phyloP scores from a whole-genome alignment of 441 rosid species.

The Adansonia madagascariensis region DNA sequence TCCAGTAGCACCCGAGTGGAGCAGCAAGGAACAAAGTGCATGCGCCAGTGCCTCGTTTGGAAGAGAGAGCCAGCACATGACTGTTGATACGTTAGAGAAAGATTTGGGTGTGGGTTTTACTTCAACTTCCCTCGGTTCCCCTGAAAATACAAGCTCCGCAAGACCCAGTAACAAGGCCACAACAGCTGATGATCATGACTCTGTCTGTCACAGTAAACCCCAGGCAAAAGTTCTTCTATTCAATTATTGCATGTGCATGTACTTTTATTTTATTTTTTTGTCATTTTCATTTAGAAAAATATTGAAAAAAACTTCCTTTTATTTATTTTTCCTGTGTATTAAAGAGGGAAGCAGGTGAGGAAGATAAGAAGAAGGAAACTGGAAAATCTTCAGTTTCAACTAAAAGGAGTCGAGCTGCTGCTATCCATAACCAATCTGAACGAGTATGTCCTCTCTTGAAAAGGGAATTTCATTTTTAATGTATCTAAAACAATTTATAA shows the following conservation, averaged over 20 bases:
- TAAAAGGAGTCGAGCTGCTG: conserved; percentile 87
- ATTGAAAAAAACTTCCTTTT: background rate
- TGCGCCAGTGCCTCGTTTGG: conserved; percentile 60
- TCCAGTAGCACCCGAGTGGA: conserved; percentile 52
- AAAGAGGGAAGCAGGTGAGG: conserved; percentile 51
- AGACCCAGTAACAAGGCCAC: conserved; percentile 38
- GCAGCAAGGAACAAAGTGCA: conserved; percentile 55
- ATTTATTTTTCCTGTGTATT: background rate
- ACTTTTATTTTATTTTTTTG: background rate
- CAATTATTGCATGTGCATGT: conserved; percentile 19
- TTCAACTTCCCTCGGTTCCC: conserved; percentile 63
- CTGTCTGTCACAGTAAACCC: conserved; percentile 63
- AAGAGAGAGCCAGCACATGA: conserved; percentile 49
- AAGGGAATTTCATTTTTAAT: background rate
- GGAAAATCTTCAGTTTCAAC: conserved; percentile 71
- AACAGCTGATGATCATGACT: conserved; percentile 67
- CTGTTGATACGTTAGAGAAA: conserved; percentile 53
- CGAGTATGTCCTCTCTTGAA: conserved; percentile 53
- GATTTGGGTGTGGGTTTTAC: conserved; percentile 52
- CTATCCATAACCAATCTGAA: conserved; percentile 95
- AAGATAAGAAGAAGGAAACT: conserved; percentile 42
- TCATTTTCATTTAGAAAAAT: background rate
- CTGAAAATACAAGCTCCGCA: conserved; percentile 54
- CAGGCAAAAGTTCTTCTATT: conserved; percentile 39
- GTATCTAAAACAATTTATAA: no score